phyloP scores from a whole-genome alignment of 2,329 filamentous ascomycete species.

The Chaetomium globosum region DNA sequence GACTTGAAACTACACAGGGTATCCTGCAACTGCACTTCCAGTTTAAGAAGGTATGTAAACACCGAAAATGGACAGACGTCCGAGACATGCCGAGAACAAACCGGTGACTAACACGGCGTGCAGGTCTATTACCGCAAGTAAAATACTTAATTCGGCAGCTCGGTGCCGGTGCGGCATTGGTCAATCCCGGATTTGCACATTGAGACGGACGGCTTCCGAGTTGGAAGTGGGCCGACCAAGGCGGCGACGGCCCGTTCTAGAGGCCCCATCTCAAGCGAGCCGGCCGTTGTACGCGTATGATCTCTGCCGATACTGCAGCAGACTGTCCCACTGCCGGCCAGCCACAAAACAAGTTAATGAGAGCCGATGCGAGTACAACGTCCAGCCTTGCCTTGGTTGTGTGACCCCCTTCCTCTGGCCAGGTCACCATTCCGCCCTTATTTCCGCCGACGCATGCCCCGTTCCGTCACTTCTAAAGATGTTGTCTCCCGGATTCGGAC shows the following conservation, averaged over 20 bases:
- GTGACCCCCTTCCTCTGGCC: conserved; percentile 26
- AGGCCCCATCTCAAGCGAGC: conserved; percentile 22
- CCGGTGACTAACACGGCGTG: conserved; percentile 32
- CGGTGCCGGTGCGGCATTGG: conserved; percentile 6
- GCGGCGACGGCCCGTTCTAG: conserved; percentile 27
- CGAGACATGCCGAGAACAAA: conserved; percentile 19
- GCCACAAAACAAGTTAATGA: conserved; percentile 28
- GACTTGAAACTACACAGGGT: conserved; percentile 57
- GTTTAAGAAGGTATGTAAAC: conserved; percentile 81
- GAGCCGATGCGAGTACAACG: conserved; percentile 21
- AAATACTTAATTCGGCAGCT: conserved; percentile 22
- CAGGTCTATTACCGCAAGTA: conserved; percentile 62
- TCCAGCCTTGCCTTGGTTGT: conserved; percentile 24
- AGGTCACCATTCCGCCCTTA: conserved; percentile 30
- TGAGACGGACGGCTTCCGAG: neutral
- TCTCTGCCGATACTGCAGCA: conserved; percentile 30
- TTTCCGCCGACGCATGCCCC: conserved; percentile 28
- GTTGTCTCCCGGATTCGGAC: conserved; percentile 27
- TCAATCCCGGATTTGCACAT: conserved; percentile 2
- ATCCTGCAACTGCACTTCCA: conserved; percentile 97
- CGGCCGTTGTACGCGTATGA: conserved; percentile 28
- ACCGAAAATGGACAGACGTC: neutral
- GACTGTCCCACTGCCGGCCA: conserved; percentile 27
- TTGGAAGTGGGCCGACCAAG: conserved; percentile 10
- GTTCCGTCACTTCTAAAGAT: conserved; percentile 26